Conservation (phyloP, 768 basidiomycete genomes). For the Phaeotremella fagi region DNA sequence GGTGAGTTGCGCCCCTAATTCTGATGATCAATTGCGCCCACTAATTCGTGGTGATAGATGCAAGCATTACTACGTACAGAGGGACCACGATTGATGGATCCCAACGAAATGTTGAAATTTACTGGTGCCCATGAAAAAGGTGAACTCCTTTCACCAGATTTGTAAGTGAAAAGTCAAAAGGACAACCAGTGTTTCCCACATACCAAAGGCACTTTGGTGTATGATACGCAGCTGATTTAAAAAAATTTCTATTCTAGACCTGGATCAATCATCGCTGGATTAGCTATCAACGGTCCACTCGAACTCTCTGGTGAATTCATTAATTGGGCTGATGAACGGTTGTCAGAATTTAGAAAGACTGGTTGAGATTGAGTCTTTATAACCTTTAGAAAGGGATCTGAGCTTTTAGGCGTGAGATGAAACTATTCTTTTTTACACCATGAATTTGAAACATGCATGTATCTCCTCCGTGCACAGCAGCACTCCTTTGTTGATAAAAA, state of each 20-base stretch:
- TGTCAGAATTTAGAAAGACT: constrained; percentile 1
- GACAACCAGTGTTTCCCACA: too few relatives aligned
- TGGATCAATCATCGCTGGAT: constrained; percentile 60
- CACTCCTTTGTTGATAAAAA: too few relatives aligned
- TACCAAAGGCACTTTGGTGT: too few relatives aligned
- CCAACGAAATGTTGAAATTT: constrained; percentile 59
- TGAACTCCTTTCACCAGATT: constrained; percentile 69
- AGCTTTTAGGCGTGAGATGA: too few relatives aligned
- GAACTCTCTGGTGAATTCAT: constrained; percentile 70
- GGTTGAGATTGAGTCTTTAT: not conserved
- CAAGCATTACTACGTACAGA: constrained; percentile 48
- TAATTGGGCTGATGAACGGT: constrained; percentile 66
- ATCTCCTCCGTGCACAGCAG: too few relatives aligned
- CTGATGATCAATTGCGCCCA: constrained; percentile 54
- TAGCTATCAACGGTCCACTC: constrained; percentile 63
- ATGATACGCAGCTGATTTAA: too few relatives aligned
- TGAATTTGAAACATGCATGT: too few relatives aligned
- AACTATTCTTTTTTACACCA: too few relatives aligned
- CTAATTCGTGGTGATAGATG: constrained; percentile 59
- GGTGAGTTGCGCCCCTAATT: constrained; percentile 3
- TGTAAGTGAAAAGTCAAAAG: constrained; percentile 55
- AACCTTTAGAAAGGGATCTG: too few relatives aligned
- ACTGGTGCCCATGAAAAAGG: constrained; percentile 59
- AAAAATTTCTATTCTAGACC: constrained; percentile 30
- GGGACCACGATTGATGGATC: constrained; percentile 54